phyloP scores from a whole-genome alignment of 805 yeast genomes.

The Lipomyces sp. region DNA sequence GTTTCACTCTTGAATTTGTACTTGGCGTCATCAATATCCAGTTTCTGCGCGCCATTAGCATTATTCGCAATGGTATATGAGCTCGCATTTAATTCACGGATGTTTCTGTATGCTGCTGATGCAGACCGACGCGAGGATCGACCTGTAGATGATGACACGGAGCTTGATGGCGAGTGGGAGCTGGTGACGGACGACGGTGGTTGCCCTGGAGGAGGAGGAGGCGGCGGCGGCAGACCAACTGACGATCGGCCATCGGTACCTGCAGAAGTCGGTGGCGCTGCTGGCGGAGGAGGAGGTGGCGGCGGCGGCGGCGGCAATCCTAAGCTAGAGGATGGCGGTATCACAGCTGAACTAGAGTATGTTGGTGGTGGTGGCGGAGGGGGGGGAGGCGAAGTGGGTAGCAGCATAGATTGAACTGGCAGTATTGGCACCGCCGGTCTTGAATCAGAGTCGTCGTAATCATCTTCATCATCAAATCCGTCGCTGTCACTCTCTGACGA shows the following conservation, averaged over 20 bases:
- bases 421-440: conserved; percentile 45
- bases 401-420: conserved; percentile 9
- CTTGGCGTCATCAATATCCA: conserved; percentile 71
- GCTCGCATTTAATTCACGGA: conserved; percentile 67
- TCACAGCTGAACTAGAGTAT: conserved; percentile 4
- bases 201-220: conserved; percentile 41
- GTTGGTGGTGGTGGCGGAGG: conserved; percentile 48
- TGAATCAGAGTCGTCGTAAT: conserved; percentile 40
- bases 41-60: conserved; percentile 36
- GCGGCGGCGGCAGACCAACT: conserved; percentile 39
- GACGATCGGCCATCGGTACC: conserved; percentile 21
- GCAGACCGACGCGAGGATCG: conserved; percentile 8
- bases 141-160: conserved; percentile 17
- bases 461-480: neutral
- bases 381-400: conserved; percentile 24
- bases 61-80: conserved; percentile 59
- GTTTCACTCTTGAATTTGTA: conserved; percentile 69
- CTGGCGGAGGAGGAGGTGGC: conserved; percentile 26
- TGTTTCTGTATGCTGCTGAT: conserved; percentile 45
- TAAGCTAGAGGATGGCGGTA: neutral
- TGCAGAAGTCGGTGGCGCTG: conserved; percentile 24
- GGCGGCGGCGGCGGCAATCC: conserved; percentile 23
- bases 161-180: conserved; percentile 20
- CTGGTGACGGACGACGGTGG: conserved; percentile 3
- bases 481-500: conserved; percentile 7